A percentile compares a stretch with the other conserved stretches of the same genome.
Conservation (phyloP, 2,329 filamentous ascomycete species). For the Verticillium tricorpus region DNA sequence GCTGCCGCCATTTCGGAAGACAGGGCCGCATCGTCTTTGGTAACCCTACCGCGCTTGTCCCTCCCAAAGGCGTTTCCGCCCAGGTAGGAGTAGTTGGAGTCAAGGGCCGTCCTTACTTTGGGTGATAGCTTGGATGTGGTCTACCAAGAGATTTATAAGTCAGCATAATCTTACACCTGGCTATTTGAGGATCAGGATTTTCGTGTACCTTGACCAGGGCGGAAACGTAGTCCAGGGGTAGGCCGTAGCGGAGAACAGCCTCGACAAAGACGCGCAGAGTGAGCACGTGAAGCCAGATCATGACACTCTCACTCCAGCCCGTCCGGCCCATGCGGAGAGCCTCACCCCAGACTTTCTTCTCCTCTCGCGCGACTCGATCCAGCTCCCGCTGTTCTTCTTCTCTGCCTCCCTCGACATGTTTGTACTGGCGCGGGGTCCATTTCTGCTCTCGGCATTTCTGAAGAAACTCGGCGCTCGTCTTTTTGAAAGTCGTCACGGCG, state of each 20-base stretch:
- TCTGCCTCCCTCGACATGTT: conserved; percentile 82
- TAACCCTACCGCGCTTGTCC: conserved; percentile 89
- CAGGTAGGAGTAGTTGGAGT: conserved; percentile 83
- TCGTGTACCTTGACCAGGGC: conserved; percentile 73
- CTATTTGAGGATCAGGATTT: neutral
- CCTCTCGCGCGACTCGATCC: conserved; percentile 75
- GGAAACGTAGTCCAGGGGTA: conserved; percentile 85
- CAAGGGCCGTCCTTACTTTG: conserved; percentile 74
- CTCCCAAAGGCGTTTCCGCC: conserved; percentile 90
- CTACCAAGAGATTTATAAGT: conserved; percentile 38
- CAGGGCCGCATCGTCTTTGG: conserved; percentile 79
- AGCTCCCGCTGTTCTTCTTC: conserved; percentile 88
- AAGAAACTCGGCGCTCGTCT: conserved; percentile 79
- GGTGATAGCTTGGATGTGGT: conserved; percentile 77
- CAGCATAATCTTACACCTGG: neutral
- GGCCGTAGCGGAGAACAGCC: conserved; percentile 91
- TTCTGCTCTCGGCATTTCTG: conserved; percentile 89
- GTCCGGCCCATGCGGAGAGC: conserved; percentile 80
- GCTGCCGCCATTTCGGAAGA: conserved; percentile 81
- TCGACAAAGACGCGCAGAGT: conserved; percentile 93
- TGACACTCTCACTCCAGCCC: conserved; percentile 93
- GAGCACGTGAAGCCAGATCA: conserved; percentile 92
- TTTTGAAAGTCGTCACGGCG: conserved; percentile 90
- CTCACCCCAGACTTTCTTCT: conserved; percentile 90
- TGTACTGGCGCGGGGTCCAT: conserved; percentile 93